Percentiles rank a stretch among this genome's conserved stretches.
phyloP scores from a whole-genome alignment of 2,329 filamentous ascomycete species.

The Nannizzia gypsea region DNA sequence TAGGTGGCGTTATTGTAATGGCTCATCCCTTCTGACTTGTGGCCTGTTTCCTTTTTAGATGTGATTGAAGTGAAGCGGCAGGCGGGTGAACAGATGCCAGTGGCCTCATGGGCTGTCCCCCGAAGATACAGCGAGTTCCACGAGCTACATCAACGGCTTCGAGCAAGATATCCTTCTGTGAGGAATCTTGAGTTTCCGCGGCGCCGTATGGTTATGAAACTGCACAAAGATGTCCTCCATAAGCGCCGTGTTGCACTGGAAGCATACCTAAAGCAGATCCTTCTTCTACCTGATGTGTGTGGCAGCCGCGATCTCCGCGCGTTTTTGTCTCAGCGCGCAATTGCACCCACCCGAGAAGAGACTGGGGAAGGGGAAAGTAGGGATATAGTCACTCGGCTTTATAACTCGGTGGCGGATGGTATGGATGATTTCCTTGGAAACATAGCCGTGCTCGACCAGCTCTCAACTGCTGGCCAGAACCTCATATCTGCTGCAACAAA shows the following conservation, averaged over 20 bases:
- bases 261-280: slow-evolving; percentile 67
- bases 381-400: slow-evolving; percentile 83
- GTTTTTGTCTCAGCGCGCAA: slow-evolving; percentile 79
- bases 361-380: slow-evolving; percentile 55
- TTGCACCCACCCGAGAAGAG: slow-evolving; percentile 51
- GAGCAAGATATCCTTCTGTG: slow-evolving; percentile 74
- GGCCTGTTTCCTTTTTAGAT: slow-evolving; percentile 36
- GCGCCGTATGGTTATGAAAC: slow-evolving; percentile 85
- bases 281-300: slow-evolving; percentile 84
- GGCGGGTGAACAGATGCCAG: slow-evolving; percentile 89
- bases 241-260: slow-evolving; percentile 77
- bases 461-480: slow-evolving; percentile 85
- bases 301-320: slow-evolving; percentile 82
- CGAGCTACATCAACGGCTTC: slow-evolving; percentile 80
- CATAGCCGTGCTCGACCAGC: slow-evolving; percentile 86
- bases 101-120: slow-evolving; percentile 89
- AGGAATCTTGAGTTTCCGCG: slow-evolving; percentile 84
- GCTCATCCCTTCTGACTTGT: background rate
- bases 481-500: slow-evolving; percentile 47
- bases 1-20: background rate
- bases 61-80: slow-evolving; percentile 82
- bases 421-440: slow-evolving; percentile 98
- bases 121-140: slow-evolving; percentile 94
- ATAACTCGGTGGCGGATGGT: slow-evolving; percentile 92
- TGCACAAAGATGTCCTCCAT: slow-evolving; percentile 89